Evolutionary conservation across 495 filamentous ascomycete genomes (phyloP).

Genomic region (Aspergillus avenaceus): DNA sequence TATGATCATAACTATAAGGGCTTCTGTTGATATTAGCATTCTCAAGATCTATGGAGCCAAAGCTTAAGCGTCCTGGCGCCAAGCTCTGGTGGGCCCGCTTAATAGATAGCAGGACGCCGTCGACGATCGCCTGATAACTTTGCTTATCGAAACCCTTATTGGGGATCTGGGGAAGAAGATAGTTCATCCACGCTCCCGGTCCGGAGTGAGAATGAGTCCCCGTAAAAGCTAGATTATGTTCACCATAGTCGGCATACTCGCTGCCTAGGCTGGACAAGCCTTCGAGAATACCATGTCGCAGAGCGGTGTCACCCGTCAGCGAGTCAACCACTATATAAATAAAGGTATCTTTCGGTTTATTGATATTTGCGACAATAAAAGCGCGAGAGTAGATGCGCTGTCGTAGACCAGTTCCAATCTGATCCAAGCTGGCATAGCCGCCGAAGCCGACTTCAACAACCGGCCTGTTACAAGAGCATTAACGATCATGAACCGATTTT

Average conservation of each 20-base stretch:
- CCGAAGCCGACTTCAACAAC: slow-evolving; percentile 91
- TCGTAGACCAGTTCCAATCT: slow-evolving; percentile 81
- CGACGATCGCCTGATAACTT: slow-evolving; percentile 85
- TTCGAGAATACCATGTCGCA: slow-evolving; percentile 79
- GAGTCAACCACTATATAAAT: slow-evolving; percentile 88
- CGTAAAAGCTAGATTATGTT: slow-evolving; percentile 83
- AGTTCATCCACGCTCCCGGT: slow-evolving; percentile 93
- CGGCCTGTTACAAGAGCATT: slow-evolving; percentile 45
- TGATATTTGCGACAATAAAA: slow-evolving; percentile 76
- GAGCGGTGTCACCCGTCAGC: slow-evolving; percentile 84
- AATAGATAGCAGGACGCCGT: slow-evolving; percentile 80
- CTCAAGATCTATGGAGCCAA: slow-evolving; percentile 70
- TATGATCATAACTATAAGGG: slow-evolving; percentile 85
- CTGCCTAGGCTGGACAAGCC: slow-evolving; percentile 62
- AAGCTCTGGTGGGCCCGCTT: slow-evolving; percentile 74
- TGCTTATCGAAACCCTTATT: slow-evolving; percentile 85
- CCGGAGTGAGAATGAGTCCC: slow-evolving; percentile 94
- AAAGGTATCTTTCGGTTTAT: slow-evolving; percentile 66
- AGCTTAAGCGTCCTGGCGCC: slow-evolving; percentile 63
- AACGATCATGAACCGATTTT: no score
- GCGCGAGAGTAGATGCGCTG: slow-evolving; percentile 88
- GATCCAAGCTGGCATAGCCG: slow-evolving; percentile 87
- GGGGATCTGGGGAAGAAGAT: slow-evolving; percentile 90
- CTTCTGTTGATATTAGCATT: slow-evolving; percentile 89
- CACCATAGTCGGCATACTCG: slow-evolving; percentile 69